phyloP scores from a whole-genome alignment of 805 yeast species.

The Phaffomyces antillensis region DNA sequence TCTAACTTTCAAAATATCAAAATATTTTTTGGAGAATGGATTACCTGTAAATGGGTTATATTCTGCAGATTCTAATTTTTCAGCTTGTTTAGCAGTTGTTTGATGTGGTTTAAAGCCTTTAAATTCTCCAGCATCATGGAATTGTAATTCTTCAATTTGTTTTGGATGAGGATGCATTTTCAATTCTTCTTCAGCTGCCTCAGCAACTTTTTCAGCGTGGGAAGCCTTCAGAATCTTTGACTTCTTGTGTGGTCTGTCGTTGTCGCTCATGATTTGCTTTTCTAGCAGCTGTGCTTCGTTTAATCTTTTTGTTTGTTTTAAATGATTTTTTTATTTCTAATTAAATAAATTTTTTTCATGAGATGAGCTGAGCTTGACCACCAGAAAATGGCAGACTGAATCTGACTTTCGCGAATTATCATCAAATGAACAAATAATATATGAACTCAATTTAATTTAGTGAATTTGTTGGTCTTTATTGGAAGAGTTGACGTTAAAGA shows the following conservation, averaged over 20 bases:
- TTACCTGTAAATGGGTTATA: constrained; percentile 77
- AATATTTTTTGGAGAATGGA: constrained; percentile 55
- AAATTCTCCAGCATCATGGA: constrained; percentile 66
- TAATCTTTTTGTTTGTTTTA: not conserved
- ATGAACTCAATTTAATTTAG: too few relatives aligned
- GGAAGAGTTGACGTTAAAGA: too few relatives aligned
- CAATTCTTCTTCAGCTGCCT: constrained; percentile 52
- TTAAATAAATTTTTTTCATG: too few relatives aligned
- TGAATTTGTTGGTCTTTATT: too few relatives aligned
- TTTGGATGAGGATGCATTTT: constrained; percentile 40
- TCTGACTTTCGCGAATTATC: not conserved
- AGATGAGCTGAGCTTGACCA: not conserved
- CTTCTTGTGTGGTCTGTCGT: constrained; percentile 41
- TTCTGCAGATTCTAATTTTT: constrained; percentile 46
- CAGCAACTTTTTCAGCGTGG: constrained; percentile 59
- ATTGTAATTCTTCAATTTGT: constrained; percentile 31
- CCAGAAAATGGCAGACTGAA: not conserved
- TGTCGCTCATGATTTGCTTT: constrained; percentile 8
- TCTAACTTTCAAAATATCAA: constrained; percentile 70
- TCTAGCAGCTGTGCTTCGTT: not conserved
- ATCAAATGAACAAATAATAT: not conserved
- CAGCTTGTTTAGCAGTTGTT: constrained; percentile 62
- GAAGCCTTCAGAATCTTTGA: constrained; percentile 43
- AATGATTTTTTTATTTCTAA: not conserved
- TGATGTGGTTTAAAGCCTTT: constrained; percentile 45